These are phyloP conservation scores for Metschnikowia orientalis DNA, from an alignment of 805 yeast species.

Conservation along the genomic window DNA sequence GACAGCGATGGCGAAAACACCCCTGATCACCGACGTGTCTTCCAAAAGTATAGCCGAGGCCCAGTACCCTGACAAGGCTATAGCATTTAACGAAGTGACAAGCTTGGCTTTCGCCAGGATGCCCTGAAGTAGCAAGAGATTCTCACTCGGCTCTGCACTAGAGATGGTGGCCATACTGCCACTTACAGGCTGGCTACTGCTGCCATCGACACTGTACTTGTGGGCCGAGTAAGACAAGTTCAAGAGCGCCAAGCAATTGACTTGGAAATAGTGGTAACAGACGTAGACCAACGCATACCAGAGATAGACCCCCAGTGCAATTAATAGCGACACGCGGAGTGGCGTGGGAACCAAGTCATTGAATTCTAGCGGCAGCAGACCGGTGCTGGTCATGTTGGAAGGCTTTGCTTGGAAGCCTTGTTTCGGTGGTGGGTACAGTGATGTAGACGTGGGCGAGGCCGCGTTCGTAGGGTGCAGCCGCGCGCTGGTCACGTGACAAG, in stretches of 20 bases:
- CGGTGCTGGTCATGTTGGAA: slow-evolving; percentile 3
- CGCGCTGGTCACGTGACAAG: too few species aligned
- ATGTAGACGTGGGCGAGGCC: too few species aligned
- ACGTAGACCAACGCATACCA: slow-evolving; percentile 48
- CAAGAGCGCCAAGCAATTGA: slow-evolving; percentile 45
- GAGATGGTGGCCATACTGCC: slow-evolving; percentile 33
- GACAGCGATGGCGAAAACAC: neutral
- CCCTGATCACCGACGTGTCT: neutral
- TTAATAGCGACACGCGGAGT: slow-evolving; percentile 43
- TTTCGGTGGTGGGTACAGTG: too few species aligned
- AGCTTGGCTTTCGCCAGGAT: slow-evolving; percentile 30
- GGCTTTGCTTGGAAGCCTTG: neutral
- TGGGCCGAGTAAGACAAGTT: slow-evolving; percentile 39
- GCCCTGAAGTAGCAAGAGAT: slow-evolving; percentile 28
- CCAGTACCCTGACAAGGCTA: slow-evolving; percentile 19
- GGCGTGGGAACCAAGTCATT: slow-evolving; percentile 35
- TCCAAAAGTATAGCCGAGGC: slow-evolving; percentile 2
- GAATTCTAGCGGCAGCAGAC: slow-evolving; percentile 14
- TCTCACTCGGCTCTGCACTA: slow-evolving; percentile 30
- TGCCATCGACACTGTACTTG: slow-evolving; percentile 25
- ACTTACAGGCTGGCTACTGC: slow-evolving; percentile 19
- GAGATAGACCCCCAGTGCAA: slow-evolving; percentile 47
- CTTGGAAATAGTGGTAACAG: slow-evolving; percentile 30
- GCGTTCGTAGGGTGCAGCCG: too few species aligned
- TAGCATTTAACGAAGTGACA: slow-evolving; percentile 21